Percentiles rank a stretch among this genome's conserved stretches.
phyloP scores from a whole-genome alignment of 306 rosid species.

The Prunus kanzakura region DNA sequence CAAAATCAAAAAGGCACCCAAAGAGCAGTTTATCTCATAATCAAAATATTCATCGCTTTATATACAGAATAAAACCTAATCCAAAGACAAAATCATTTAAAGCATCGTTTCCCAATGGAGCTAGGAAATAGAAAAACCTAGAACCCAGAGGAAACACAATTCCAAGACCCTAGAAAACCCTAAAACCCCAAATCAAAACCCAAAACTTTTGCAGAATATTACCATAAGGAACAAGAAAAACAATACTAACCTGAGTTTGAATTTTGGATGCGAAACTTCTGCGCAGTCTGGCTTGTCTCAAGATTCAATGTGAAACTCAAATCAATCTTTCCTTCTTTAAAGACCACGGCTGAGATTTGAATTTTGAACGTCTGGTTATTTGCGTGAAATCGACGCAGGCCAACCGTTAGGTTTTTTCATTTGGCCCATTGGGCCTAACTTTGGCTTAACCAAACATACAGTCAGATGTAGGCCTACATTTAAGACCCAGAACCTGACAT shows the following conservation, averaged over 20 bases:
- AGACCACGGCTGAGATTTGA: neutral
- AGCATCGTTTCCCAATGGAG: neutral
- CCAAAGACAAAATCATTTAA: neutral
- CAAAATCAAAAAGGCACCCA: neutral
- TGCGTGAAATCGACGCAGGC: neutral
- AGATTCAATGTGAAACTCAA: neutral
- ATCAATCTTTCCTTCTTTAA: neutral
- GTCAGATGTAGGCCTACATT: too few relatives aligned
- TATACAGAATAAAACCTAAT: too few relatives aligned
- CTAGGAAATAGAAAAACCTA: neutral
- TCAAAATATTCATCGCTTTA: neutral
- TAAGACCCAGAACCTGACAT: too few relatives aligned
- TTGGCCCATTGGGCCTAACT: neutral
- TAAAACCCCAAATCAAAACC: neutral
- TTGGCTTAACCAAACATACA: too few relatives aligned
- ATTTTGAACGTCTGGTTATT: neutral
- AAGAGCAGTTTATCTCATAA: neutral
- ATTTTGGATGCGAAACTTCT: neutral
- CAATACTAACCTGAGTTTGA: neutral
- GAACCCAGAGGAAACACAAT: neutral
- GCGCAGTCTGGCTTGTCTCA: neutral
- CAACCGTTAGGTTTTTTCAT: neutral
- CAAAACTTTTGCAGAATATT: neutral
- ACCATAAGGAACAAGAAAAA: neutral
- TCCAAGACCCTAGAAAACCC: neutral